phyloP scores from a whole-genome alignment of 495 filamentous ascomycete genomes.

The Hypoxylon trugodes region DNA sequence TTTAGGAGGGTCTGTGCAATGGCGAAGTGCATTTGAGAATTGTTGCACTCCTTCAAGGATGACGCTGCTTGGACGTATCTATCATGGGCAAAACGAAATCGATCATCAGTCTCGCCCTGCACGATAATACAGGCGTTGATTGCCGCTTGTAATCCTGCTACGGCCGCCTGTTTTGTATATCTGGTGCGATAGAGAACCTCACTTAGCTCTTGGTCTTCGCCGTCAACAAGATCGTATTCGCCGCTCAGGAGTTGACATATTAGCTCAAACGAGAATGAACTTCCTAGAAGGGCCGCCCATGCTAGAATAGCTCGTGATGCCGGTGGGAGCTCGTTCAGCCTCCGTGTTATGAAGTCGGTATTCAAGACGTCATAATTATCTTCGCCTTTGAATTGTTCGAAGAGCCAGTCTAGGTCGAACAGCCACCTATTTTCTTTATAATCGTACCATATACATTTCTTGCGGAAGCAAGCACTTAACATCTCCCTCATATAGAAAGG shows the following conservation, averaged over 20 bases:
- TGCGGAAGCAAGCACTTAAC: conserved; percentile 85
- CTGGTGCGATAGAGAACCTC: conserved; percentile 30
- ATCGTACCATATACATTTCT: conserved; percentile 86
- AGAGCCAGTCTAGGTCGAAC: conserved; percentile 84
- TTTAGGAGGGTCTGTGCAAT: conserved; percentile 82
- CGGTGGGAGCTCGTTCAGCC: conserved; percentile 77
- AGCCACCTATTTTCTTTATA: conserved; percentile 81
- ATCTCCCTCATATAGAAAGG: conserved; percentile 91
- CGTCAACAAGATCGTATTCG: conserved; percentile 66
- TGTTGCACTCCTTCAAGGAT: conserved; percentile 72
- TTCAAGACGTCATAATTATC: conserved; percentile 80
- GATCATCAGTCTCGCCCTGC: conserved; percentile 78
- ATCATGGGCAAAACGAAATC: conserved; percentile 80
- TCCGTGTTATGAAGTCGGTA: conserved; percentile 78
- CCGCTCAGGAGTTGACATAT: conserved; percentile 79
- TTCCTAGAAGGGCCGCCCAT: conserved; percentile 86
- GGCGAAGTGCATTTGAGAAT: conserved; percentile 84
- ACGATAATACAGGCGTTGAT: conserved; percentile 80
- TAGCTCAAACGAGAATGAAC: conserved; percentile 79
- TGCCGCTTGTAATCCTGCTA: conserved; percentile 79
- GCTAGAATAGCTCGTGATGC: conserved; percentile 77
- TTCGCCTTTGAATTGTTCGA: conserved; percentile 79
- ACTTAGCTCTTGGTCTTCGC: conserved; percentile 33
- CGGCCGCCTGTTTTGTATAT: conserved; percentile 61
- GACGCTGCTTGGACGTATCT: conserved; percentile 79